A percentile compares a stretch with the other conserved stretches of the same genome.
These are phyloP conservation scores for Calonectria honghensis DNA, from an alignment of 2,329 filamentous ascomycete species.

Conservation along the genomic window DNA sequence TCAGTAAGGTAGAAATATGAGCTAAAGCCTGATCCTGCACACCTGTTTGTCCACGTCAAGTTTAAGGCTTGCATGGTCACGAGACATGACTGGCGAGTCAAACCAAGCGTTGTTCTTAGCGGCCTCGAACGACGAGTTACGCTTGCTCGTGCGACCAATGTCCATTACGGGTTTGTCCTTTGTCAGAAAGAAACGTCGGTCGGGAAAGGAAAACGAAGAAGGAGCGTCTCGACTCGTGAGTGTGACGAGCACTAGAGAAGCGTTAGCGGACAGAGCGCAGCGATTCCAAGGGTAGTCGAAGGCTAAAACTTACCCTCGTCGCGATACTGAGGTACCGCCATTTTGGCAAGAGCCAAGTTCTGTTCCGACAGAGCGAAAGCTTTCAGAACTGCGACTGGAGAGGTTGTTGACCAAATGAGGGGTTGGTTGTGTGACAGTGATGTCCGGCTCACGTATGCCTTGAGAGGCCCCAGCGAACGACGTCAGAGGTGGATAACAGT, in stretches of 20 bases:
- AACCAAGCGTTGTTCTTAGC: constrained; percentile 78
- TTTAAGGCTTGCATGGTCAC: constrained; percentile 76
- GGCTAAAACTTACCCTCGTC: constrained; percentile 50
- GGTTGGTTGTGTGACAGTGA: constrained; percentile 43
- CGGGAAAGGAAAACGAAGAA: constrained; percentile 47
- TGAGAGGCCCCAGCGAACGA: constrained; percentile 39
- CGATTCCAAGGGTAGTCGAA: constrained; percentile 1
- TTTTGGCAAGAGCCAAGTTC: constrained; percentile 30
- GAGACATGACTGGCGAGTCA: constrained; percentile 82
- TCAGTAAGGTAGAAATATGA: constrained; percentile 44
- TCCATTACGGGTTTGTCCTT: constrained; percentile 54
- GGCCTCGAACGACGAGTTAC: constrained; percentile 58
- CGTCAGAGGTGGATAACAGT: constrained; percentile 45
- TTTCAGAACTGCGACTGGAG: constrained; percentile 26
- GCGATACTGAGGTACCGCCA: constrained; percentile 52
- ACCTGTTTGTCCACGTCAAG: constrained; percentile 68
- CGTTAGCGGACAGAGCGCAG: constrained; percentile 39
- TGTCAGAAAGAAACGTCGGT: constrained; percentile 58
- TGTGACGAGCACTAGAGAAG: constrained; percentile 56
- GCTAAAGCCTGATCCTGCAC: constrained; percentile 44
- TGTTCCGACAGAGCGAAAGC: constrained; percentile 14
- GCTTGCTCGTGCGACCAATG: constrained; percentile 68
- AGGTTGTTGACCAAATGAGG: constrained; percentile 41
- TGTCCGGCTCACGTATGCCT: constrained; percentile 45
- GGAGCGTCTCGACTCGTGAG: constrained; percentile 53